Evolutionary conservation across 75 land plant genomes (phyloP).

Genomic region (Picea glauca): DNA sequence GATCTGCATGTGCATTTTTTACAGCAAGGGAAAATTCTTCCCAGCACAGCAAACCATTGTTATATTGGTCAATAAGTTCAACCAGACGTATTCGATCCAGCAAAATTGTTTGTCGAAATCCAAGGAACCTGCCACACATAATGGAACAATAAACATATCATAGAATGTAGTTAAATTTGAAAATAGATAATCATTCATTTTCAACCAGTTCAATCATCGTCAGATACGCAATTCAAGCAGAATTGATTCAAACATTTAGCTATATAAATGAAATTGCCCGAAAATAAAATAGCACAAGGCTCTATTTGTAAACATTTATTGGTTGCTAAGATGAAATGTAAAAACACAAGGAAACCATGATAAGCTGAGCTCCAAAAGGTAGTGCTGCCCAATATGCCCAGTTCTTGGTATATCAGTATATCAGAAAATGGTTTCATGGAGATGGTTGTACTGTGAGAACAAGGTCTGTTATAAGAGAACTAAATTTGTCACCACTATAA

Average conservation of each 20-base stretch:
- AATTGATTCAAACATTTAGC: not conserved
- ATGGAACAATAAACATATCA: not conserved
- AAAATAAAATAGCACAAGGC: not conserved
- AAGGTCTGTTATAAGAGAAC: not conserved
- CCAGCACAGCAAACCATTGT: conserved; percentile 55
- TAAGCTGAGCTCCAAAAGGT: not conserved
- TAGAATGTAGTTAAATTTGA: not conserved
- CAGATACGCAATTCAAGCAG: not conserved
- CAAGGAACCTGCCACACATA: conserved; percentile 55
- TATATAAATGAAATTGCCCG: not conserved
- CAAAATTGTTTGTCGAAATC: conserved; percentile 60
- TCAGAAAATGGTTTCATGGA: not conserved
- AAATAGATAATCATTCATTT: not conserved
- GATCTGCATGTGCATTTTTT: conserved; percentile 47
- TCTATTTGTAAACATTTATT: not conserved
- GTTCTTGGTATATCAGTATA: not conserved
- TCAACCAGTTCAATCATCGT: not conserved
- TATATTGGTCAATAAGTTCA: conserved; percentile 54
- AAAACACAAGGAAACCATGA: not conserved
- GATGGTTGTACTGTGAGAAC: not conserved
- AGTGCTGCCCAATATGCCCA: not conserved
- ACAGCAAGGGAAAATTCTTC: conserved; percentile 59
- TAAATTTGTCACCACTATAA: not conserved
- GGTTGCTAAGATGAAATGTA: not conserved
- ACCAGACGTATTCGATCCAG: conserved; percentile 64